Base-by-base conservation (phyloP, 2,329 filamentous ascomycete species). In the Diaporthe sp. region DNA sequence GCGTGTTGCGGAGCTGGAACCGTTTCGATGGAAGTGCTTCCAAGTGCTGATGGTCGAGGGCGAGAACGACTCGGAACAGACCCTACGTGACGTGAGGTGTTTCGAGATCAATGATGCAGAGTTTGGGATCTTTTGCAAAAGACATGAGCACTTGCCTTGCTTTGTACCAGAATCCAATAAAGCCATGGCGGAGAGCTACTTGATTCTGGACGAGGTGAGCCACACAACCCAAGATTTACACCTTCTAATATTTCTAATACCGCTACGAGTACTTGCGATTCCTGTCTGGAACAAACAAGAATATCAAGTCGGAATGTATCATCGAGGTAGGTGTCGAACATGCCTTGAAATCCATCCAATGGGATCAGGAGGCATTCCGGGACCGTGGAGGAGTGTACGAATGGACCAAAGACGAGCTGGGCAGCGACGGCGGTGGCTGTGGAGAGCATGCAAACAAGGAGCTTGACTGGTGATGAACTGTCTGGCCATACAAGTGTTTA, bases 1-100 rank as follows among this genome's bases (percentile, higher is more conserved):
- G 20, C 79, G 77, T 5, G 83, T 90, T 10, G 73, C 78, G 20
- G 57, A 78, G 53, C 80, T 91, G 15, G 79, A 80, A 5, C 88
- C 88, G 2, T 89, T 88, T 75, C 85, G 89, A 0, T 91, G 88
- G 89, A 90, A 90, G 79, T 85, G 83, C 39, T 91, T 91, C 79
- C 89, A 91, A 78, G 85, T 86, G 7, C 82, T 91, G n/a, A 83
- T 87, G 8, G 87, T 90, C 3, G 83, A 81, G 20, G 88, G 87
- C 2, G 88, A 91, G 80, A 90, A 90, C 78, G 88, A 90, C 67
- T 83, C 83, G 9, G 81, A 82, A 4, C 78, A 82, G 44, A 84
- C 83, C 7, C 79, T 85, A 61, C 81, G 85, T 2, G 83, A 88
- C 77, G 88, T 84, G 3, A 81, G 83, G 61, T 81, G 82, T 15